Evolutionary conservation across 306 rosid species (phyloP).

Genomic region (Malus asiatica): DNA sequence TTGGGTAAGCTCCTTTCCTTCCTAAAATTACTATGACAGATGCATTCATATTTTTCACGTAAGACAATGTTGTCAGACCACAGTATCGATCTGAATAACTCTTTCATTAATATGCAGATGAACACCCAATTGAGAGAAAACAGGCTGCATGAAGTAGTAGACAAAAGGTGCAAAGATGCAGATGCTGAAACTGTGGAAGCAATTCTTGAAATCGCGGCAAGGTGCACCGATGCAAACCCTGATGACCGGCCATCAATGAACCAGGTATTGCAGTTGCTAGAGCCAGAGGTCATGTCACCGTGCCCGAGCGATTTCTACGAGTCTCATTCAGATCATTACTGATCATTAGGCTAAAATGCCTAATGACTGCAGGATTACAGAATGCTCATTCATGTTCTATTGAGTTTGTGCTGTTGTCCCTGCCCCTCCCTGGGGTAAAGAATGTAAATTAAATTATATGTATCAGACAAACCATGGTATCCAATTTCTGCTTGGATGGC

Average conservation of each 20-base stretch:
- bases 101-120: conserved; percentile 37
- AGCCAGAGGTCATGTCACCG: conserved; percentile 84
- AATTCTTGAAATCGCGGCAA: conserved; percentile 70
- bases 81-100: background rate
- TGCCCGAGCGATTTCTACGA: conserved; percentile 74
- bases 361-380: background rate
- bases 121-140: conserved; percentile 65
- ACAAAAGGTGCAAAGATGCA: conserved; percentile 56
- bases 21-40: background rate
- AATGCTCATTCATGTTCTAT: background rate
- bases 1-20: conserved; percentile 59
- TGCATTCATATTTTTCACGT: background rate
- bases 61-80: background rate
- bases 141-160: conserved; percentile 64
- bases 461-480: background rate
- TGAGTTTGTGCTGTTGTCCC: background rate
- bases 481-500: background rate
- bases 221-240: conserved; percentile 79
- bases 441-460: conserved; percentile 26
- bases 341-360: background rate
- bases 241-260: conserved; percentile 84
- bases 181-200: conserved; percentile 69
- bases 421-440: conserved; percentile 18
- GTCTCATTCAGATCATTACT: conserved; percentile 71
- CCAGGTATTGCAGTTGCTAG: conserved; percentile 73